Evolutionary conservation across 208 protist genomes (phyloP).

Genomic region (Trichomonas vaginalis): DNA sequence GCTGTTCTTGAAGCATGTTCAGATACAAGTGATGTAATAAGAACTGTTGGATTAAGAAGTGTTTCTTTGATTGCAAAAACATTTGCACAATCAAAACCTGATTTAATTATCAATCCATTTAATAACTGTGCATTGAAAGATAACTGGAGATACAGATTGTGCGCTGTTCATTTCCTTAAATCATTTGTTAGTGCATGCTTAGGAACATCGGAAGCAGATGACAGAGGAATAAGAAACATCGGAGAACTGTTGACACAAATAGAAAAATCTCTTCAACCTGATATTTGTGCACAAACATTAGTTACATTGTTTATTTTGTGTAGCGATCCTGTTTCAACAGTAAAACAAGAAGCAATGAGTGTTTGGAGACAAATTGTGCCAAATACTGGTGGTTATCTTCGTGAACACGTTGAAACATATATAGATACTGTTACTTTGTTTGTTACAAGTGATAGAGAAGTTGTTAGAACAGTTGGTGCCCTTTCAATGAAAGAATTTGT

Average conservation of each 20-base stretch:
- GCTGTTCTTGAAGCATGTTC: not conserved
- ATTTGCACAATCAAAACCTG: not conserved
- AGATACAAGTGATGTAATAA: not conserved
- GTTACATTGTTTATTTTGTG: not conserved
- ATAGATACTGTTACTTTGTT: not conserved
- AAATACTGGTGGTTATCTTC: not conserved
- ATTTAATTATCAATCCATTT: not conserved
- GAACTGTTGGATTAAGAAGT: not conserved
- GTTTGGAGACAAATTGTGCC: not conserved
- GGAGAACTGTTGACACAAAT: not conserved
- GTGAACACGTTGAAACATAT: not conserved
- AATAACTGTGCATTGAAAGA: not conserved
- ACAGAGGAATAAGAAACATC: not conserved
- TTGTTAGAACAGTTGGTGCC: conserved; percentile 6
- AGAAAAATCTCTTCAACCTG: not conserved
- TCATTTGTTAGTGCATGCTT: not conserved
- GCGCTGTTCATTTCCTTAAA: not conserved
- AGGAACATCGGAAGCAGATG: not conserved
- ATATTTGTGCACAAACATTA: not conserved
- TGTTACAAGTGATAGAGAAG: not conserved
- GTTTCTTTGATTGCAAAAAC: not conserved
- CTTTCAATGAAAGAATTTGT: not conserved
- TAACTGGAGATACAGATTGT: not conserved
- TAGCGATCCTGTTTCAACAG: not conserved
- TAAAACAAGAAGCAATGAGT: not conserved